A percentile compares a stretch with the other conserved stretches of the same genome.
phyloP scores from a whole-genome alignment of 495 filamentous ascomycete species.

The Cladorrhinum samala region DNA sequence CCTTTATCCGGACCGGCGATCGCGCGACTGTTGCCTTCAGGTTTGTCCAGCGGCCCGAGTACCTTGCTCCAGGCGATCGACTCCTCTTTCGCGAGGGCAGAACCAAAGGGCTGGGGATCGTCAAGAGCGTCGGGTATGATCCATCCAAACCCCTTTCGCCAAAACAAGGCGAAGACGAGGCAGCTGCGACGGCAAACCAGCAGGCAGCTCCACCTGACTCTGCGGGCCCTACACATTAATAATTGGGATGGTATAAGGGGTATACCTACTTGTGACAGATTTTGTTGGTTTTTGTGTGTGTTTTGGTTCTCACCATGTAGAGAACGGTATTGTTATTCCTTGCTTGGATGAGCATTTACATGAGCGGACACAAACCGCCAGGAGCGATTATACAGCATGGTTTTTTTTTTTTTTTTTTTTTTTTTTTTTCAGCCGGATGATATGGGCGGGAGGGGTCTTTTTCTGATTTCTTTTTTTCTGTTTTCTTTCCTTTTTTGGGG shows the following conservation, averaged over 20 bases:
- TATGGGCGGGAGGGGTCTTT: too few species aligned
- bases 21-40: conserved; percentile 86
- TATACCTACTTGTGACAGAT: too few species aligned
- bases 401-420: background rate
- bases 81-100: conserved; percentile 91
- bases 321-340: background rate
- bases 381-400: background rate
- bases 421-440: background rate
- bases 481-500: background rate
- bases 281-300: too few species aligned
- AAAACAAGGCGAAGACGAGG: conserved; percentile 18
- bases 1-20: conserved; percentile 90
- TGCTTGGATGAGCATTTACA: background rate
- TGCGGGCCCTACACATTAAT: background rate
- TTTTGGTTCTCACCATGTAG: background rate
- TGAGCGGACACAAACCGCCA: background rate
- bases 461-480: background rate
- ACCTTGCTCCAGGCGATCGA: conserved; percentile 78
- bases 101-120: conserved; percentile 92
- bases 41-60: conserved; percentile 96
- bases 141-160: conserved; percentile 35
- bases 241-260: too few species aligned
- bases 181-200: background rate
- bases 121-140: conserved; percentile 89
- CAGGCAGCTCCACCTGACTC: background rate